Percentiles rank a stretch among this genome's conserved stretches.
phyloP scores from a whole-genome alignment of 495 filamentous ascomycete species.

The Daldinia bambusicola region DNA sequence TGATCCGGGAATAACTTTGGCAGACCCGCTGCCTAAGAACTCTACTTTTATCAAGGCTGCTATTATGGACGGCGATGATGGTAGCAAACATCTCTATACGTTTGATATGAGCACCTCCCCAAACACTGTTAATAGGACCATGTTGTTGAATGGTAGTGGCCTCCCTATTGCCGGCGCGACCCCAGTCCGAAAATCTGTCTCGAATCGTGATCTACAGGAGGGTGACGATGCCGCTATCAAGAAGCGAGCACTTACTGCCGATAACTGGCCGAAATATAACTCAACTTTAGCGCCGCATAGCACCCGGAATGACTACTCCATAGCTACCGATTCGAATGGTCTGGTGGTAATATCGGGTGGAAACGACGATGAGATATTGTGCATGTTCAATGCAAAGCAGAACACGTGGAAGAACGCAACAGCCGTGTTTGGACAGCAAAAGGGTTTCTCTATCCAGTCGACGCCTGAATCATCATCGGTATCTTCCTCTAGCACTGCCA shows the following conservation, averaged over 20 bases:
- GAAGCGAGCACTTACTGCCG: slow-evolving; percentile 57
- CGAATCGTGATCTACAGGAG: slow-evolving; percentile 1
- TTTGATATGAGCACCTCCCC: slow-evolving; percentile 82
- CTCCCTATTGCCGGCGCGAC: slow-evolving; percentile 56
- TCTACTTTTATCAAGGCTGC: slow-evolving; percentile 63
- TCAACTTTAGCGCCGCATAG: slow-evolving; percentile 71
- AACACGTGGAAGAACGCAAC: slow-evolving; percentile 87
- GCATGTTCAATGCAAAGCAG: slow-evolving; percentile 80
- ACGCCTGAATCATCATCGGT: slow-evolving; percentile 49
- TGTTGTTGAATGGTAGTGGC: slow-evolving; percentile 61
- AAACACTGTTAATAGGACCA: slow-evolving; percentile 76
- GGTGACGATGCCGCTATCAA: slow-evolving; percentile 16
- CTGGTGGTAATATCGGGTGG: slow-evolving; percentile 84
- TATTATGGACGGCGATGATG: slow-evolving; percentile 75
- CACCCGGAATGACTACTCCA: slow-evolving; percentile 59
- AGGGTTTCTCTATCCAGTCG: slow-evolving; percentile 47
- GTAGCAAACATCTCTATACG: slow-evolving; percentile 81
- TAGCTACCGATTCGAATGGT: slow-evolving; percentile 63
- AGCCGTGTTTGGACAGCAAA: slow-evolving; percentile 65
- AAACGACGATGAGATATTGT: slow-evolving; percentile 69
- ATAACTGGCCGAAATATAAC: slow-evolving; percentile 84
- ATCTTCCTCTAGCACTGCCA: slow-evolving; percentile 45
- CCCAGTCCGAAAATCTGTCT: slow-evolving; percentile 42
- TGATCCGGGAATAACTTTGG: slow-evolving; percentile 68
- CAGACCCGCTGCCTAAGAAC: slow-evolving; percentile 65